These are phyloP conservation scores for Kazachstania africana DNA, from an alignment of 805 yeast genomes.

Conservation along the genomic window DNA sequence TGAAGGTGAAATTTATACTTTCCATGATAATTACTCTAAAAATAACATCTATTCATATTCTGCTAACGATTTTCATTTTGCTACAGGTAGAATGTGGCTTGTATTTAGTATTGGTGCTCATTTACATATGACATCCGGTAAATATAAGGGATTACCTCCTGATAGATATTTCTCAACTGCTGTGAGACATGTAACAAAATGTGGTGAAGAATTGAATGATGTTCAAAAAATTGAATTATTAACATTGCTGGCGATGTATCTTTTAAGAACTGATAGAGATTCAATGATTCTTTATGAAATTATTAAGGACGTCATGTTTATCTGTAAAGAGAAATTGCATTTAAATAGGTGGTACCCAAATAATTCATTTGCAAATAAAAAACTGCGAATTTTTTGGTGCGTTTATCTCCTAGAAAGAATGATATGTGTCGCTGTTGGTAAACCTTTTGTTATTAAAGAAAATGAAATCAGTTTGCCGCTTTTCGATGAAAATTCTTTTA, in stretches of 20 bases:
- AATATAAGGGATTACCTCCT: slow-evolving; percentile 43
- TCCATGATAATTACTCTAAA: slow-evolving; percentile 38
- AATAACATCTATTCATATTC: slow-evolving; percentile 30
- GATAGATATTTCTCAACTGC: slow-evolving; percentile 48
- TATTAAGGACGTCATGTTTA: slow-evolving; percentile 38
- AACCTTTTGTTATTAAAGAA: slow-evolving; percentile 42
- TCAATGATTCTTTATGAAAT: slow-evolving; percentile 42
- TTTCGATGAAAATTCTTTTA: slow-evolving; percentile 32
- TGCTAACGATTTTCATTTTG: slow-evolving; percentile 33
- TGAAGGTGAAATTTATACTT: slow-evolving; percentile 39
- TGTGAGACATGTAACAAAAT: slow-evolving; percentile 40
- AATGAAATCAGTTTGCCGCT: slow-evolving; percentile 38
- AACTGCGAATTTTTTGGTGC: slow-evolving; percentile 52
- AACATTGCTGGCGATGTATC: slow-evolving; percentile 39
- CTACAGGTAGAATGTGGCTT: slow-evolving; percentile 45
- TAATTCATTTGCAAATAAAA: slow-evolving; percentile 25
- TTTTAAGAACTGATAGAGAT: slow-evolving; percentile 51
- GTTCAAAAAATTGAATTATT: slow-evolving; percentile 41
- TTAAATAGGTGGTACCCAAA: slow-evolving; percentile 19
- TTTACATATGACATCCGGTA: slow-evolving; percentile 43
- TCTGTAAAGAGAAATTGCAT: slow-evolving; percentile 25
- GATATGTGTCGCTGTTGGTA: slow-evolving; percentile 52
- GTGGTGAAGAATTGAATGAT: slow-evolving; percentile 29
- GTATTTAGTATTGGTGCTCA: slow-evolving; percentile 42
- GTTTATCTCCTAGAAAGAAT: slow-evolving; percentile 47